Evolutionary conservation across 352 stramenopile species (phyloP), one percentile per base, ranked within the genome.

Genomic region (Phytopythium vexans): DNA sequence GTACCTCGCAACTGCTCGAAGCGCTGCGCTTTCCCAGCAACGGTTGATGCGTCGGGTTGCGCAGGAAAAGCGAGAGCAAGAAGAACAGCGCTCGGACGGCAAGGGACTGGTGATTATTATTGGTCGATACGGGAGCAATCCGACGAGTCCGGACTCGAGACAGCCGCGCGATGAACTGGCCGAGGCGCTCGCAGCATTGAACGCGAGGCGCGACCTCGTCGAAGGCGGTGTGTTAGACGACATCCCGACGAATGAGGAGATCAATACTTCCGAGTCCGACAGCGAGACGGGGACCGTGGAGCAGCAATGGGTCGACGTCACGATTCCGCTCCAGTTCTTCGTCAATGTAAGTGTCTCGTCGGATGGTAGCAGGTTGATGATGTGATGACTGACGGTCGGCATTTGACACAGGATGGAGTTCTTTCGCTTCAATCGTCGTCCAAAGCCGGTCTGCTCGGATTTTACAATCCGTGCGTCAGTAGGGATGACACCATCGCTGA

Each of bases 281-380:
- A 46, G 42, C 42, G 42, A 73, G 1, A 27, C 48, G 0, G 66
- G 63, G 36, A 51, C 64, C 8, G 16, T 79, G 37, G 64, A 74
- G 58, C 74, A 77, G 16, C 73, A 70, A 50, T 91, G 81, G 77
- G 58, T 92, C 47, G 81, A 92, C 55, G 83, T 94, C 46, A 89
- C 83, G 12, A 68, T 88, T 54, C 81, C 83, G 16, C 66, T 94
- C 35, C 81, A 83, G 56, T 94, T 94, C 58, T 91, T 94, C 45
- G 74, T 91, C 32, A 70, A 88, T 44, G 79, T 88, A 68, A 48
- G 54, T 54, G 6, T 41, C 8, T 11, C 34, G 14, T 56, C 3
- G 4, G 39, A 37, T 11, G 36, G 21, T n/a, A 15, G 3, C 35
- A n/a, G 37, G 15, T 34, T 38, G 6, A 27, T 41, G 37, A 52